Conservation (phyloP, 768 basidiomycete genomes). For the Xerocomus spinulosus region DNA sequence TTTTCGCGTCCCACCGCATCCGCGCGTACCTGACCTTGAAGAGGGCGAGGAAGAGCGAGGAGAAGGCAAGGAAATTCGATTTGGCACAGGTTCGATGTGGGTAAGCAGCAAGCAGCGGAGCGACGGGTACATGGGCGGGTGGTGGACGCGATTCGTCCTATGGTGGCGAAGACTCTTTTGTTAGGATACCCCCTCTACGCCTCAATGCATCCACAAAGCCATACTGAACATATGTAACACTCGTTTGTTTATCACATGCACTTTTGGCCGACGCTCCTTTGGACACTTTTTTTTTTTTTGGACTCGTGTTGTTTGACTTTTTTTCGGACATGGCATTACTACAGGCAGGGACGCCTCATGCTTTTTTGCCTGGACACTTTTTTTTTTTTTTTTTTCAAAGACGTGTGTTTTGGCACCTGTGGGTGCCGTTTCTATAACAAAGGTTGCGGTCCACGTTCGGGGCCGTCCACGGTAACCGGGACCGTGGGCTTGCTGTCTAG, state of each 20-base stretch:
- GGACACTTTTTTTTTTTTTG: constrained; percentile 4
- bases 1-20: constrained; percentile 45
- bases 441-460: too few relatives aligned
- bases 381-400: constrained; percentile 1
- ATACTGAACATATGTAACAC: constrained; percentile 34
- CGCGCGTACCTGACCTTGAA: constrained; percentile 56
- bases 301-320: constrained; percentile 20
- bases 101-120: constrained; percentile 56
- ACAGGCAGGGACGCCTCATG: constrained; percentile 1
- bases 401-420: not conserved
- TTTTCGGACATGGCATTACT: constrained; percentile 20
- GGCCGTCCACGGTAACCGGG: too few relatives aligned
- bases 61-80: constrained; percentile 55
- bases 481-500: not conserved
- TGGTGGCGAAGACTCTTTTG: constrained; percentile 83
- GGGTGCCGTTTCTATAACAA: too few relatives aligned
- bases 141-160: constrained; percentile 72
- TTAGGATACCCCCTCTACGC: constrained; percentile 35
- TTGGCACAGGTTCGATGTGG: constrained; percentile 86
- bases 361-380: constrained; percentile 5
- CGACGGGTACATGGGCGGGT: constrained; percentile 68
- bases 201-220: constrained; percentile 8
- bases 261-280: constrained; percentile 22
- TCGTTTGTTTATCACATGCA: constrained; percentile 27
- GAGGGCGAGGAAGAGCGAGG: constrained; percentile 57